These are phyloP conservation scores for Irpex lacteus DNA, from an alignment of 1,284 basidiomycete genomes.

Conservation along the genomic window DNA sequence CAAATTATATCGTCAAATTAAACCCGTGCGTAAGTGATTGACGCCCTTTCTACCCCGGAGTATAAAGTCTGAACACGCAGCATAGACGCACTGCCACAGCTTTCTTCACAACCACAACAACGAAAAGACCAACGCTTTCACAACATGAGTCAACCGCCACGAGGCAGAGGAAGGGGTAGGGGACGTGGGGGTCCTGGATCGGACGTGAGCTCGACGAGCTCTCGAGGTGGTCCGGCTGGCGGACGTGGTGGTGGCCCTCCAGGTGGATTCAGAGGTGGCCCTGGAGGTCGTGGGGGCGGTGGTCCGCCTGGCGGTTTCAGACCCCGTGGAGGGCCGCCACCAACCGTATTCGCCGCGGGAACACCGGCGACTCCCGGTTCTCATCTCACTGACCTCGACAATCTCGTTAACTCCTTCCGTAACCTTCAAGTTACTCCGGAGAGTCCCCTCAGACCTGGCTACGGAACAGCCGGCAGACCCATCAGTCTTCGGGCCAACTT, in stretches of 20 bases:
- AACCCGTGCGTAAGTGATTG: neutral
- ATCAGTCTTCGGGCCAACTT: conserved; percentile 66
- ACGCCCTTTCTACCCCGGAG: neutral
- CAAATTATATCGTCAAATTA: neutral
- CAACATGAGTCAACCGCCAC: conserved; percentile 2
- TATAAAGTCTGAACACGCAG: neutral
- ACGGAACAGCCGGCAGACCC: conserved; percentile 52
- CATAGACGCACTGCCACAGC: neutral
- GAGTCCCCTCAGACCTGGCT: conserved; percentile 65
- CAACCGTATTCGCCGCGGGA: neutral
- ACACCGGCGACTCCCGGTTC: neutral
- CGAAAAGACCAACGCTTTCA: neutral
- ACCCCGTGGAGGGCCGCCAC: neutral
- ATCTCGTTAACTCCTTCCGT: conserved; percentile 3
- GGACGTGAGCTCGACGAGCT: conserved; percentile 18
- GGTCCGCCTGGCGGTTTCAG: conserved; percentile 6
- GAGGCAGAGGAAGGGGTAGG: conserved; percentile 3
- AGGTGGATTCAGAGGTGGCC: conserved; percentile 13
- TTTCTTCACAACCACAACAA: neutral
- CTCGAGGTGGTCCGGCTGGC: neutral
- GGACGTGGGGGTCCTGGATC: conserved; percentile 6
- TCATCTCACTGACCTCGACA: conserved; percentile 1
- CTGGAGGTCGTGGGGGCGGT: conserved; percentile 21
- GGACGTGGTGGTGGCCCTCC: neutral
- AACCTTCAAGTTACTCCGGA: conserved; percentile 19